A percentile compares a stretch with the other conserved stretches of the same genome.
Conservation (phyloP, 306 rosid species). For the Cucurbita argyrosperma region DNA sequence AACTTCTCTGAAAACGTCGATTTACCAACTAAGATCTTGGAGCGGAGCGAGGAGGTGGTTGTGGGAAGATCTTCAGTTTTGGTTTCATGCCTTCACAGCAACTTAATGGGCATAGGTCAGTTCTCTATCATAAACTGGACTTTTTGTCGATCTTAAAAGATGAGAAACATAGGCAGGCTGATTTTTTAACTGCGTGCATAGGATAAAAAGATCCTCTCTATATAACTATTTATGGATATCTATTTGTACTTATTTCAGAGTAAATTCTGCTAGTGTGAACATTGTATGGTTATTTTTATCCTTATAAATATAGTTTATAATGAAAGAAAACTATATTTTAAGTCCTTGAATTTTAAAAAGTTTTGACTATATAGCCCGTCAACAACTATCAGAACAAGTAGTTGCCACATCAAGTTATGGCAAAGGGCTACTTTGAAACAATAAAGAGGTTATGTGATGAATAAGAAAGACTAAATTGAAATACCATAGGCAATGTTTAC, state of each 20-base stretch:
- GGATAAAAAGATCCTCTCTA: neutral
- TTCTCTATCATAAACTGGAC: constrained; percentile 8
- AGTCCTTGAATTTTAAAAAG: neutral
- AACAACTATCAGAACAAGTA: neutral
- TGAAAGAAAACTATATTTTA: too few relatives aligned
- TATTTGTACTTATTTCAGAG: neutral
- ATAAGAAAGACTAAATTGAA: neutral
- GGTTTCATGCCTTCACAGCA: constrained; percentile 72
- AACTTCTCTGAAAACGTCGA: constrained; percentile 11
- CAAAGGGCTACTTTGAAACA: neutral
- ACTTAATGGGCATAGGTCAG: constrained; percentile 71
- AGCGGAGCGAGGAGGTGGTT: constrained; percentile 15
- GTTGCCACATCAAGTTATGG: neutral
- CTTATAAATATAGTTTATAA: too few relatives aligned
- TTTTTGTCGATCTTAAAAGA: neutral
- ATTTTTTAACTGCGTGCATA: neutral
- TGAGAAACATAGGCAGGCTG: constrained; percentile 7
- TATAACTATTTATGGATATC: neutral
- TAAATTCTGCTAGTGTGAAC: neutral
- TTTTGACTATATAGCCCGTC: neutral
- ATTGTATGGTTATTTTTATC: neutral
- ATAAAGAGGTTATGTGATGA: neutral
- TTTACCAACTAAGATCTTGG: constrained; percentile 21
- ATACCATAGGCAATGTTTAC: neutral
- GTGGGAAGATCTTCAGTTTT: constrained; percentile 31